These are phyloP conservation scores for Gloeophyllum trabeum DNA, from an alignment of 768 basidiomycete species.

Conservation along the genomic window DNA sequence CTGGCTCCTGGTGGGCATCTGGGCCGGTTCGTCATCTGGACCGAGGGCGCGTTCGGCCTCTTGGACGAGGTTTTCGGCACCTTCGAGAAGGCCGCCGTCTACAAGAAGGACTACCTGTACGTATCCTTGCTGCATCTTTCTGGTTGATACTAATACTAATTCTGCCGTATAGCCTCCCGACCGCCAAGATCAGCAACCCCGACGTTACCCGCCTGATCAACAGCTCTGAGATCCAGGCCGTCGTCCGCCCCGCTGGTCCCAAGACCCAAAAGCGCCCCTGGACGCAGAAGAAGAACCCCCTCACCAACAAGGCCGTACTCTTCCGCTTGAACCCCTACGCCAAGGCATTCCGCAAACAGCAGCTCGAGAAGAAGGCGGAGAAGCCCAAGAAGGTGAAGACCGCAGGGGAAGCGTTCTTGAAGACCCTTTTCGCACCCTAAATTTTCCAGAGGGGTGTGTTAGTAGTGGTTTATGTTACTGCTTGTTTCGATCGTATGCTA, in stretches of 20 bases:
- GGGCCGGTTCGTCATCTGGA: slow-evolving; percentile 99
- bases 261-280: slow-evolving; percentile 87
- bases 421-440: slow-evolving; percentile 80
- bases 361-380: slow-evolving; percentile 61
- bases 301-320: slow-evolving; percentile 85
- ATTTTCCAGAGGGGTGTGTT: background rate
- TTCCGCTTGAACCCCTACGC: slow-evolving; percentile 99
- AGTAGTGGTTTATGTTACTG: too few species aligned
- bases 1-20: slow-evolving; percentile 99
- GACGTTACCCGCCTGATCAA: slow-evolving; percentile 97
- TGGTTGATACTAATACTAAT: background rate
- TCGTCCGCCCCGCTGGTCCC: slow-evolving; percentile 82
- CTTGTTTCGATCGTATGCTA: too few species aligned
- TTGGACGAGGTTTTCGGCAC: slow-evolving; percentile 96
- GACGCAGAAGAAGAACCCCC: slow-evolving; percentile 99
- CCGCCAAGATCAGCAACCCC: slow-evolving; percentile 93
- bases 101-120: slow-evolving; percentile 86
- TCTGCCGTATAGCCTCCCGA: slow-evolving; percentile 54
- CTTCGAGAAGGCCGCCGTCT: slow-evolving; percentile 72
- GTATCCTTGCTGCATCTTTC: slow-evolving; percentile 14
- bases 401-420: slow-evolving; percentile 78
- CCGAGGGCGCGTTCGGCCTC: slow-evolving; percentile 82
- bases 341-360: slow-evolving; percentile 84
- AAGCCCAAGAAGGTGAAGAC: slow-evolving; percentile 51
- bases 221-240: slow-evolving; percentile 95